Percentiles rank a stretch among this genome's conserved stretches.
Conservation (phyloP, 2,329 filamentous ascomycete species). For the Hypoxylon sp. region DNA sequence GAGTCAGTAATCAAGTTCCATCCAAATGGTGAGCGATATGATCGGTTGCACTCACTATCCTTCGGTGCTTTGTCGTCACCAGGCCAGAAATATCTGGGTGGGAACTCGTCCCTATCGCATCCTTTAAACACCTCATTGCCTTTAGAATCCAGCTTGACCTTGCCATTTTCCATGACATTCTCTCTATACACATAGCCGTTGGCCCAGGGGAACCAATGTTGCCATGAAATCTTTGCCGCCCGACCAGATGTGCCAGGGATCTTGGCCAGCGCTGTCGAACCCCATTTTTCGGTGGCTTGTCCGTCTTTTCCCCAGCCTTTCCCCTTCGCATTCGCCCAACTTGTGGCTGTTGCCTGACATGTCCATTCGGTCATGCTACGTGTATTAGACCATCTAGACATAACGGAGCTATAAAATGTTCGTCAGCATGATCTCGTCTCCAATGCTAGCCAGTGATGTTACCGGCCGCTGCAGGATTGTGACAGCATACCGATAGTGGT, state of each 20-base stretch:
- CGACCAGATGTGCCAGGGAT: too few relatives aligned
- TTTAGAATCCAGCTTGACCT: not conserved
- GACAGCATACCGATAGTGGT: not conserved
- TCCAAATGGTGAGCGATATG: not conserved
- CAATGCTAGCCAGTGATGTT: not conserved
- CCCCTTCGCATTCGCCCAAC: not conserved
- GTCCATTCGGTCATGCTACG: not conserved
- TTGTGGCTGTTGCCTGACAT: not conserved
- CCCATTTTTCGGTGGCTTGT: not conserved
- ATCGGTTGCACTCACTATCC: not conserved
- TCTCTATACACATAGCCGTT: not conserved
- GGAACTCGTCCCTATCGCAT: not conserved
- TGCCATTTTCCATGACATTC: not conserved
- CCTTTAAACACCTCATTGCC: not conserved
- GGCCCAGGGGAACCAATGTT: not conserved
- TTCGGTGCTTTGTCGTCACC: not conserved
- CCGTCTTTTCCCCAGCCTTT: not conserved
- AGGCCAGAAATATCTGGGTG: not conserved
- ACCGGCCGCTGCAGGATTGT: not conserved
- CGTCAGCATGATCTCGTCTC: not conserved
- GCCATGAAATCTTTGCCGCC: too few relatives aligned
- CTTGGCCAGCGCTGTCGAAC: not conserved
- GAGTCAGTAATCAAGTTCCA: not conserved
- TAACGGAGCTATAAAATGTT: not conserved
- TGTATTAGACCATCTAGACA: not conserved